A percentile compares a stretch with the other conserved stretches of the same genome.
These are phyloP conservation scores for Tillandsia leiboldiana DNA, from an alignment of 176 grass and related monocot genomes.

Conservation along the genomic window DNA sequence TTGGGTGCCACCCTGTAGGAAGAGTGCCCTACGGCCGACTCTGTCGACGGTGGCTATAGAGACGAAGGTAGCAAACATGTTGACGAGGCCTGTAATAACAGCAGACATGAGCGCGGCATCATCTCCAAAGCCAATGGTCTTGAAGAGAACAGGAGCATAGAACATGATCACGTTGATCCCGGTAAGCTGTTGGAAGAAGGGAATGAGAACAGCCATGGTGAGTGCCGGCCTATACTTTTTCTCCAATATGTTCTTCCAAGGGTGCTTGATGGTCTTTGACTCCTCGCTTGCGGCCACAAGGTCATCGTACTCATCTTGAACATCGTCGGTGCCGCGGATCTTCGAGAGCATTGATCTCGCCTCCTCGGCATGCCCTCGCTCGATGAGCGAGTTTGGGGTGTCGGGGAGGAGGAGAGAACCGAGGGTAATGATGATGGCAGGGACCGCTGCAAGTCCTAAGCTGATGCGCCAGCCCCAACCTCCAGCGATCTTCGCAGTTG, in stretches of 20 bases:
- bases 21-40: slow-evolving; percentile 5
- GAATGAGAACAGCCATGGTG: slow-evolving; percentile 14
- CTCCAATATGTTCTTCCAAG: slow-evolving; percentile 10
- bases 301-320: slow-evolving; percentile 9
- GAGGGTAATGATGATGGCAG: slow-evolving; percentile 9
- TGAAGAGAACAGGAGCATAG: slow-evolving; percentile 22
- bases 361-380: slow-evolving; percentile 7
- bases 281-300: neutral
- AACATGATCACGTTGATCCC: slow-evolving; percentile 26
- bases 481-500: slow-evolving; percentile 5
- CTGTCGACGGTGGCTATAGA: slow-evolving; percentile 18
- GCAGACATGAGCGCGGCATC: slow-evolving; percentile 15
- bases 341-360: slow-evolving; percentile 13
- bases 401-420: slow-evolving; percentile 15
- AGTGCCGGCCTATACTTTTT: slow-evolving; percentile 17
- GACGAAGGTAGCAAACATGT: slow-evolving; percentile 17
- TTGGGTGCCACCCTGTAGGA: slow-evolving; percentile 16
- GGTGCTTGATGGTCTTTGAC: slow-evolving; percentile 3
- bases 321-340: slow-evolving; percentile 14
- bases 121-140: slow-evolving; percentile 14
- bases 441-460: slow-evolving; percentile 4
- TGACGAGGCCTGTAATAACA: slow-evolving; percentile 19
- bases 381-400: slow-evolving; percentile 22
- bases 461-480: slow-evolving; percentile 16
- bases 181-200: slow-evolving; percentile 22